Base-by-base conservation (phyloP, 306 rosid species). In the Ochetophila trinervis region DNA sequence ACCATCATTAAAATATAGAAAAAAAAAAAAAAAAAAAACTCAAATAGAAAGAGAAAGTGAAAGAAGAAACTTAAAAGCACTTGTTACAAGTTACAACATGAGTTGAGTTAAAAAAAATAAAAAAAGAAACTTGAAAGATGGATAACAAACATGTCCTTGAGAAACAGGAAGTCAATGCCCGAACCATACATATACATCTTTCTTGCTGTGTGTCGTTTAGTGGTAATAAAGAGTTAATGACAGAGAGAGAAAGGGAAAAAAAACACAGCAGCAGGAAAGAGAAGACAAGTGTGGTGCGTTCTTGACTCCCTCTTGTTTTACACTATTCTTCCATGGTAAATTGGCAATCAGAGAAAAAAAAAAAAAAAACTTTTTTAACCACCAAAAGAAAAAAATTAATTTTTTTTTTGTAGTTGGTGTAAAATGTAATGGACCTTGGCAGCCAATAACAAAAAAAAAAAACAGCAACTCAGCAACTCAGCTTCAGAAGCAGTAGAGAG, bases 101-200 rank as follows among this genome's bases (percentile, higher is more conserved):
- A 5, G 42, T 36, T 36, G n/a, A n/a, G n/a, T n/a, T n/a, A n/a
- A n/a, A n/a, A n/a, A 4, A 13, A 66, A 60, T 44, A 48, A 45
- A 58, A 14, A 70, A 57, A 47, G 20, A 20, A 70, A 65, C 4
- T 52, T 63, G 23, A 18, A 80, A 68, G 20, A 35, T 20, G 50
- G 24, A 15, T 55, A 15, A 35, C 8, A 35, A 73, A 20, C 18
- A 74, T 60, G 84, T 82, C 75, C 62, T 52, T 72, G 67, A n/a
- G n/a, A 67, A 67, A 76, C 70, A 83, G 72, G 84, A 83, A 91
- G 97, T 93, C 98, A 93, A 93, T 93, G 84, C 98, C 98, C 97
- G 97, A 93, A 93, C 98, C 97, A 88, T 77, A 85, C 87, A 67
- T 40, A 40, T 22, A 21, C n/a, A 48, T 30, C 47, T 63, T 74